Base-by-base conservation (phyloP, 2,329 filamentous ascomycete genomes). In the Lojkania enalia region DNA sequence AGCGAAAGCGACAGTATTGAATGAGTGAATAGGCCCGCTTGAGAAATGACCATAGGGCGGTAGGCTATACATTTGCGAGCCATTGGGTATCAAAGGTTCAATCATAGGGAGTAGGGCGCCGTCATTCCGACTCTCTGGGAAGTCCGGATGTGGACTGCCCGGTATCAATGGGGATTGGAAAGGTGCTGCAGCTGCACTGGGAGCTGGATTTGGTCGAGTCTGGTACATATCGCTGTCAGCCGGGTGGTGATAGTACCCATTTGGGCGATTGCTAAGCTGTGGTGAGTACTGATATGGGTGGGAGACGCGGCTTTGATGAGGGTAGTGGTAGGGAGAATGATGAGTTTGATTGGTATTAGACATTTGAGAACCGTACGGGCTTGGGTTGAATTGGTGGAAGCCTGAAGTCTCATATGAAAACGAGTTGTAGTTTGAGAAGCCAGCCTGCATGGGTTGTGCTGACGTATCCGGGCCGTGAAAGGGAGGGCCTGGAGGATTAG, bases 381-480 rank as follows among this genome's bases (percentile, higher is more conserved):
- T n/a, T 31, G 42, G 27, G 16, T 37, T 2, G 35, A 29, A 39
- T 13, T 36, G 32, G 16, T 32, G 42, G 47, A 35, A 51, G 15
- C 16, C 20, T n/a, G 39, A 13, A 4, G 35, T 3, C 23, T 54
- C 48, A 33, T 52, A 54, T 11, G 23, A 47, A 39, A 41, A 37
- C 7, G 33, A 42, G 46, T 25, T 36, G 47, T 42, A 57, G 48
- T 38, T 50, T 50, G 46, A 36, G 38, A 27, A 55, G 46, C 9
- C 49, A 35, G 36, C 48, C 46, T 39, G 51, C 36, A 23, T 44
- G 27, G 59, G 29, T 14, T 21, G 54, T 38, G 53, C 46, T 44
- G 58, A 41, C 23, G 53, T 39, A 30, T 57, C 58, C 46, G 56
- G 45, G 45, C 46, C 51, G 32, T 50, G 58, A 41, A 48, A 18